Evolutionary conservation across 345 rosid genomes (phyloP).

Genomic region (Salix arbutifolia): DNA sequence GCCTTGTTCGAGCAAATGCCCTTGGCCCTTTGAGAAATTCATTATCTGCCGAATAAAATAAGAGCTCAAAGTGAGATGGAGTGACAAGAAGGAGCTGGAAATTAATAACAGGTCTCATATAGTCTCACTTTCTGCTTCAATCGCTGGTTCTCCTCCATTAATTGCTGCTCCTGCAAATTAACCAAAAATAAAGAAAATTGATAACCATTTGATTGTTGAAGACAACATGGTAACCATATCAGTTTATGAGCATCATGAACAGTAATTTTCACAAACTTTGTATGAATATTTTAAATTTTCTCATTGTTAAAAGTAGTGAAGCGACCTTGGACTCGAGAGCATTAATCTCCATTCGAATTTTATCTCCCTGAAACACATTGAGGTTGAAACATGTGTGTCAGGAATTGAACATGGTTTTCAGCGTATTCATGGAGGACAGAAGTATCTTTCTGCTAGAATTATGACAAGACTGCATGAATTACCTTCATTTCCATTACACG

Average conservation of each 20-base stretch:
- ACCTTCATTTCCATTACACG: constrained; percentile 27
- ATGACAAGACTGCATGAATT: not conserved
- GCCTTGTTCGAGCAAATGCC: constrained; percentile 3
- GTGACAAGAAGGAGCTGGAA: not conserved
- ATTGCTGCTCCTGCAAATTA: constrained; percentile 23
- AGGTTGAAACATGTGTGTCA: not conserved
- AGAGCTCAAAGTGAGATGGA: not conserved
- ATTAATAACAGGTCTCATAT: not conserved
- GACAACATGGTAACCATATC: too few species aligned
- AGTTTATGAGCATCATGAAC: too few species aligned
- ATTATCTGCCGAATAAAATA: constrained; percentile 3
- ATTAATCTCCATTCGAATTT: constrained; percentile 16
- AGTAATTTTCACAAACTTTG: not conserved
- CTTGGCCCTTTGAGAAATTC: not conserved
- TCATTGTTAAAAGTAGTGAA: not conserved
- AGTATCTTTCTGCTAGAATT: not conserved
- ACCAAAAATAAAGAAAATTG: not conserved
- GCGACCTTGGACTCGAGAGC: constrained; percentile 27
- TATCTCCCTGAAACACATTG: constrained; percentile 25
- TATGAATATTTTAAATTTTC: not conserved
- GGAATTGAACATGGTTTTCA: not conserved
- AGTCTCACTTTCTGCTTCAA: constrained; percentile 24
- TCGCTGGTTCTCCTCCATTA: constrained; percentile 29
- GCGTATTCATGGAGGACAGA: too few species aligned
- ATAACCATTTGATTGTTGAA: too few species aligned